phyloP scores from a whole-genome alignment of 2,329 filamentous ascomycete species.

The Sclerotinia minor region DNA sequence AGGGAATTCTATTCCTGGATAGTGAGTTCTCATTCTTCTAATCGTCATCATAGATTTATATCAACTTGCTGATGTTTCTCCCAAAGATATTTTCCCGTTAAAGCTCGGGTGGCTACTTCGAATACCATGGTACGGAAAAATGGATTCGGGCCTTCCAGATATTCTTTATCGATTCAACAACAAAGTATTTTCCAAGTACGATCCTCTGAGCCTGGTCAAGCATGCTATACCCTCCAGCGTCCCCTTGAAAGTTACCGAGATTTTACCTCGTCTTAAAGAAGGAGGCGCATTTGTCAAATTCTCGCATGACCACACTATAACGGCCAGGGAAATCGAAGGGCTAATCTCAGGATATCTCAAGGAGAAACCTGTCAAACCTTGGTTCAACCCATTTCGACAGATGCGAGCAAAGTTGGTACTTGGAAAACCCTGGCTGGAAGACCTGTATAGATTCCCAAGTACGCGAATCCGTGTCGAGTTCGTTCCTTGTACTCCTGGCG shows the following conservation, averaged over 20 bases:
- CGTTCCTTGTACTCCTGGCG: conserved; percentile 69
- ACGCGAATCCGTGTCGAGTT: conserved; percentile 81
- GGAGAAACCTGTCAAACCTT: conserved; percentile 74
- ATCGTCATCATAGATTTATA: neutral
- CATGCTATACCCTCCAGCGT: conserved; percentile 63
- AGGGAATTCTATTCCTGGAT: conserved; percentile 87
- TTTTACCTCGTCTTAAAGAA: conserved; percentile 83
- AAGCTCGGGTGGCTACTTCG: conserved; percentile 65
- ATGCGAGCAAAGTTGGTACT: conserved; percentile 73
- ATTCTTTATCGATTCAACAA: conserved; percentile 54
- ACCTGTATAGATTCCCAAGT: conserved; percentile 80
- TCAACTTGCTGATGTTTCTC: neutral
- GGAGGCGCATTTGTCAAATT: conserved; percentile 94
- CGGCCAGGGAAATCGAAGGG: conserved; percentile 57
- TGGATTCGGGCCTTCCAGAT: conserved; percentile 48
- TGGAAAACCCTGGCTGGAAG: conserved; percentile 91
- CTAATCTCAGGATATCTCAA: conserved; percentile 61
- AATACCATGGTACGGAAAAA: conserved; percentile 48
- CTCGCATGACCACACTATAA: conserved; percentile 49
- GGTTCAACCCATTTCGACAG: conserved; percentile 80
- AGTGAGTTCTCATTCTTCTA: conserved; percentile 54
- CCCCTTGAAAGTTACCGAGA: conserved; percentile 72
- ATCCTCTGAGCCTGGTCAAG: conserved; percentile 56
- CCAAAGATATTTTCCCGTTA: conserved; percentile 79
- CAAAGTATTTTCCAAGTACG: conserved; percentile 53